Conservation (phyloP, 1,284 basidiomycete genomes). For the Uromyces viciae-fabae region DNA sequence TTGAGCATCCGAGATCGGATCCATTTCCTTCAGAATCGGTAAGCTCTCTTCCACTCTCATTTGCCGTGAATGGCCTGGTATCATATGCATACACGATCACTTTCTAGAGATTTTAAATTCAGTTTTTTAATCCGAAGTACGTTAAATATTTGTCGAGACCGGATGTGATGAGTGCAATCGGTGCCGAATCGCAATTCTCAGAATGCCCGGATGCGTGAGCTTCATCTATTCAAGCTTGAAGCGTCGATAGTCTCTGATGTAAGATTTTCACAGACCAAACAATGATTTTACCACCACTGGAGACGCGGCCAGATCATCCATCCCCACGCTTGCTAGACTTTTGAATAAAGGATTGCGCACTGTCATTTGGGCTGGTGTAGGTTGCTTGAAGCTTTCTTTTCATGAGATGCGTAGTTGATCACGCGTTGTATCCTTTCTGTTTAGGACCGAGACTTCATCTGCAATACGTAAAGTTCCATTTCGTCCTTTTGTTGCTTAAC, state of each 20-base stretch:
- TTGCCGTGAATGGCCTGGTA: neutral
- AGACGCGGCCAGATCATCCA: constrained; percentile 24
- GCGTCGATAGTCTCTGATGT: neutral
- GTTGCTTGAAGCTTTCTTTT: neutral
- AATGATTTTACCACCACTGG: constrained; percentile 34
- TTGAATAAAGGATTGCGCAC: constrained; percentile 38
- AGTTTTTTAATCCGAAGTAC: neutral
- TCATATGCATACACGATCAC: neutral
- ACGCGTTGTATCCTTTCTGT: neutral
- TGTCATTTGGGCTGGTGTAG: constrained; percentile 45
- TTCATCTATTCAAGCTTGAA: neutral
- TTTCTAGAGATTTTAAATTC: neutral
- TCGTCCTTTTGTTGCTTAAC: neutral
- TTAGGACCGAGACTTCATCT: constrained; percentile 41
- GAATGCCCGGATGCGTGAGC: constrained; percentile 40
- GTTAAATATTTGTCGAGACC: constrained; percentile 20
- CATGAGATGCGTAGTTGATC: no score
- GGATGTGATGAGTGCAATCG: constrained; percentile 31
- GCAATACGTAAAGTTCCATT: constrained; percentile 31
- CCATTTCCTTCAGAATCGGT: constrained; percentile 26
- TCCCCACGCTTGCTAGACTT: constrained; percentile 33
- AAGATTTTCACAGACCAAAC: neutral
- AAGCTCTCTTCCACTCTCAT: neutral
- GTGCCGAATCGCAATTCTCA: constrained; percentile 22
- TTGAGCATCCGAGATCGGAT: neutral